phyloP scores from a whole-genome alignment of 306 rosid species.

The Cyclanthera cordifolia region DNA sequence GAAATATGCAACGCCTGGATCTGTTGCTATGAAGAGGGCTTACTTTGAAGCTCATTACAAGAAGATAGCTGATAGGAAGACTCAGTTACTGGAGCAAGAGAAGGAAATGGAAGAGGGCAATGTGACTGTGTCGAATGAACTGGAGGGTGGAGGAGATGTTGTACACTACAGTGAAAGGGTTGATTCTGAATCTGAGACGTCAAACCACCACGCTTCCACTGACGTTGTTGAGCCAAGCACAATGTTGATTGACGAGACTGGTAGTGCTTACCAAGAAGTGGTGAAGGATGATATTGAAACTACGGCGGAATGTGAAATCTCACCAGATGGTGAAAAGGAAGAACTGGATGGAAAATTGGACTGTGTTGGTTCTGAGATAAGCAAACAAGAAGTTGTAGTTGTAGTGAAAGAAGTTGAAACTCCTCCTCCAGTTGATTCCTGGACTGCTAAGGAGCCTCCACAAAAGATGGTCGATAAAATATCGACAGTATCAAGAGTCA shows the following conservation, averaged over 20 bases:
- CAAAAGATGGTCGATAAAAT: slow-evolving; percentile 25
- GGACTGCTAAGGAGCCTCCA: slow-evolving; percentile 31
- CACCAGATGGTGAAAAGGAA: slow-evolving; percentile 26
- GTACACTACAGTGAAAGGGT: slow-evolving; percentile 9
- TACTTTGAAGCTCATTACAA: slow-evolving; percentile 94
- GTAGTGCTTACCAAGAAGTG: slow-evolving; percentile 17
- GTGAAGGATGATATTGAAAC: slow-evolving; percentile 29
- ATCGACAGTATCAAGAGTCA: slow-evolving; percentile 31
- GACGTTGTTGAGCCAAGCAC: slow-evolving; percentile 22
- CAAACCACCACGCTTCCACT: slow-evolving; percentile 18
- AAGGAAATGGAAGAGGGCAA: slow-evolving; percentile 34
- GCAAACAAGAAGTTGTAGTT: slow-evolving; percentile 32
- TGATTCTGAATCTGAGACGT: slow-evolving; percentile 24
- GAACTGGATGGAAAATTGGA: slow-evolving; percentile 24
- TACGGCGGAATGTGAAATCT: slow-evolving; percentile 23
- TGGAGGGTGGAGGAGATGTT: slow-evolving; percentile 40
- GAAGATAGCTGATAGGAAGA: slow-evolving; percentile 81
- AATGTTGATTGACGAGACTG: slow-evolving; percentile 22
- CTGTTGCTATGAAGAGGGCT: slow-evolving; percentile 89
- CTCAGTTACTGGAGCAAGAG: slow-evolving; percentile 58
- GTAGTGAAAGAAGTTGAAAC: slow-evolving; percentile 26
- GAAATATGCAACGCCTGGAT: slow-evolving; percentile 91
- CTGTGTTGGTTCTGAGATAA: slow-evolving; percentile 22
- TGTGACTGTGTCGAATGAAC: slow-evolving; percentile 30
- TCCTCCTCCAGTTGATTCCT: slow-evolving; percentile 24